phyloP scores from a whole-genome alignment of 768 basidiomycete species.

The Lactarius evosmus region DNA sequence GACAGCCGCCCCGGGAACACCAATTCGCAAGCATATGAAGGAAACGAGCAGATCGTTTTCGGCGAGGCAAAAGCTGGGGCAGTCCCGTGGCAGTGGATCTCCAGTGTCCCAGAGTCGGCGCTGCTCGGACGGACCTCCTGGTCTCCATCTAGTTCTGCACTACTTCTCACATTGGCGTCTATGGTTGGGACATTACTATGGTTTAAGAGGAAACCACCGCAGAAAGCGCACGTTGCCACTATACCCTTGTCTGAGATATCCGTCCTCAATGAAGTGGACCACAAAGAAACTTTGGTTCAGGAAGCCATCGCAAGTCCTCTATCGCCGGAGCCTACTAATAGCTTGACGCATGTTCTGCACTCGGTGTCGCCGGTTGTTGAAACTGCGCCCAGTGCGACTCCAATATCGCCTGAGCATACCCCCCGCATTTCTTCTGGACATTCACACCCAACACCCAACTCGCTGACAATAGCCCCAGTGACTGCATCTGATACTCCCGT shows the following conservation, averaged over 20 bases:
- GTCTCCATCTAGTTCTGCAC: slow-evolving; percentile 4
- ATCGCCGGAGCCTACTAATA: neutral
- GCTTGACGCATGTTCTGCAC: neutral
- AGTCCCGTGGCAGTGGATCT: slow-evolving; percentile 15
- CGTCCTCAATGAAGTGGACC: neutral
- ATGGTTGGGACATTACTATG: slow-evolving; percentile 11
- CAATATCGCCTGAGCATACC: neutral
- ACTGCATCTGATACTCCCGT: neutral
- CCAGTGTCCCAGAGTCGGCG: slow-evolving; percentile 8
- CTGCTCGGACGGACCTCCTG: slow-evolving; percentile 1
- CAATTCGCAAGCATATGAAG: slow-evolving; percentile 12
- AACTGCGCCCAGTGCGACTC: neutral
- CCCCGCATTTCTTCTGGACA: neutral
- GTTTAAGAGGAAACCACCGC: slow-evolving; percentile 6
- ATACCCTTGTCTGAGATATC: no score
- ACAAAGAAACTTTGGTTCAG: neutral
- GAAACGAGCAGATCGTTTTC: slow-evolving; percentile 1
- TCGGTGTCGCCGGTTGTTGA: neutral
- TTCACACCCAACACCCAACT: neutral
- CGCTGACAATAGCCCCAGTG: neutral
- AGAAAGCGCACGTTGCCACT: neutral
- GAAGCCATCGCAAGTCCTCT: neutral
- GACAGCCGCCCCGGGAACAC: slow-evolving; percentile 33
- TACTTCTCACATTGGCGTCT: slow-evolving; percentile 17
- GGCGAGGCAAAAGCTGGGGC: neutral